Evolutionary conservation across 179 eudicot genomes (phyloP).

Genomic region (Silene vulgaris): DNA sequence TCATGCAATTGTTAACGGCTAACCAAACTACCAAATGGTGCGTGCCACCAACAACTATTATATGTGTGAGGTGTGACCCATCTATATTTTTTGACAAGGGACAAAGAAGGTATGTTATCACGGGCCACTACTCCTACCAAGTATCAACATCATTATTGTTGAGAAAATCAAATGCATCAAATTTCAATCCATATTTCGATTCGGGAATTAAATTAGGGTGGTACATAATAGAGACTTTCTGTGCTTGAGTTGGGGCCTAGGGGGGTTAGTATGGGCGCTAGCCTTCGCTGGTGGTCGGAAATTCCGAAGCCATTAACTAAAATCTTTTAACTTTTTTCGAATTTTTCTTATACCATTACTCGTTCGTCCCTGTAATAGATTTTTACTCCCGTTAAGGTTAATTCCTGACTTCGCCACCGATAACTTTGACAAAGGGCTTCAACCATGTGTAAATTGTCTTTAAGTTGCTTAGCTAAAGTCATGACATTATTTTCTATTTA

Average conservation of each 20-base stretch:
- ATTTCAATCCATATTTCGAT: not conserved
- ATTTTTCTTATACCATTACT: too few relatives aligned
- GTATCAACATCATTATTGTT: slow-evolving; percentile 5
- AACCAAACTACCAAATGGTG: not conserved
- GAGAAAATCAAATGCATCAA: not conserved
- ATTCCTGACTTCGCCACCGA: too few relatives aligned
- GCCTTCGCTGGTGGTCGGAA: too few relatives aligned
- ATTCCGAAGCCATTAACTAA: too few relatives aligned
- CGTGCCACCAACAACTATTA: not conserved
- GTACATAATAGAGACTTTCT: too few relatives aligned
- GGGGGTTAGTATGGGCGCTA: too few relatives aligned
- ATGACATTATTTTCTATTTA: not conserved
- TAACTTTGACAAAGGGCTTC: not conserved
- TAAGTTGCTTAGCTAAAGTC: slow-evolving; percentile 1
- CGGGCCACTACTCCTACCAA: not conserved
- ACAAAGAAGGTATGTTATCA: not conserved
- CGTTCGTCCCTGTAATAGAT: too few relatives aligned
- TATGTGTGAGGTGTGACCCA: not conserved
- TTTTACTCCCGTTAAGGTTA: too few relatives aligned
- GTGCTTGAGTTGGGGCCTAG: too few relatives aligned
- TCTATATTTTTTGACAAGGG: not conserved
- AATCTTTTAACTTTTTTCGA: too few relatives aligned
- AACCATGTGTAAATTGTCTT: slow-evolving; percentile 5
- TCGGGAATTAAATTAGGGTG: not conserved
- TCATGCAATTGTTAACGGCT: not conserved